Evolutionary conservation across 2,329 filamentous ascomycete genomes (phyloP), one percentile per base, ranked within the genome.

Genomic region (Aspergillus pseudoglaucus): DNA sequence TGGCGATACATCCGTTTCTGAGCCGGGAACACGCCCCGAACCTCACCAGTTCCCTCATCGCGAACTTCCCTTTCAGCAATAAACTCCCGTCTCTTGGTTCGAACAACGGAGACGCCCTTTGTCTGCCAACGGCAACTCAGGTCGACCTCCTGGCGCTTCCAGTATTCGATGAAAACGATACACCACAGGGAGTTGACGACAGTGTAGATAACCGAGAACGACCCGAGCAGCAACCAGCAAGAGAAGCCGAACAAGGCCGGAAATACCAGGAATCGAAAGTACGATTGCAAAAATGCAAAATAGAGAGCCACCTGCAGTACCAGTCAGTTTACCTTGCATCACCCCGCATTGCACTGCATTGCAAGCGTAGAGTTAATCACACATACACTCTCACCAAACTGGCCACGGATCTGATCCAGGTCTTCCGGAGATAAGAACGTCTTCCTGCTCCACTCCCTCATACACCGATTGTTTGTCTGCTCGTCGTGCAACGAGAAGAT

Each of bases 281-380:
- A 97, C n/a, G 87, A 86, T 66, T 95, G 88, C 40, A 95, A 76
- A 63, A 97, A 97, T 25, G 90, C 88, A 66, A 97, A 97, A 73
- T 97, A 97, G 68, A 95, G 95, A 39, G 88, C 91, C 49, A 97
- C 87, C 77, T 82, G 53, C 15, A 42, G 25, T 17, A 12, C 3
- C 30, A 23, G 20, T 22, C 18, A 27, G 18, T 30, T 30, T 4
- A 30, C 25, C 25, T 30, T 30, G 25, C 25, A 30, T 30, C 25
- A 27, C 8, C 25, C 25, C 25, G 25, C 25, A 27, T 4, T 27
- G 8, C 25, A 27, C 9, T 30, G 25, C 10, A 30, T 12, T 30
- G 3, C 25, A 30, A 30, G 25, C 25, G 8, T 30, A 30, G 10
- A 30, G 10, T 12, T 4, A 12, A 25, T 15, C 18, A 6, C 27